phyloP scores from a whole-genome alignment of 1,284 basidiomycete genomes.

The Ustilago loliicola region DNA sequence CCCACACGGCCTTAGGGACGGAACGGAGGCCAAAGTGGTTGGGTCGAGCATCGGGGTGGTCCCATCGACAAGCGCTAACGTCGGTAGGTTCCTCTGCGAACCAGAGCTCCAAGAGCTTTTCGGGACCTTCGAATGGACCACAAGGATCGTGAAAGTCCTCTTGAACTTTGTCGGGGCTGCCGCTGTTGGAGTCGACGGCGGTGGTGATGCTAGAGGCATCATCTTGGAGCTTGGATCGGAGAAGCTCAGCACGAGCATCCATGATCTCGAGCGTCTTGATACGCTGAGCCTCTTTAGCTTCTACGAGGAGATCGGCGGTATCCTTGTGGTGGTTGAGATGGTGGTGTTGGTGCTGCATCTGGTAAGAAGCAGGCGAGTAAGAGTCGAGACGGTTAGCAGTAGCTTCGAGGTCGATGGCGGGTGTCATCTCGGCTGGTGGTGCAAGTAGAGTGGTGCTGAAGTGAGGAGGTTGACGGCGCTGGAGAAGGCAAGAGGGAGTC shows the following conservation, averaged over 20 bases:
- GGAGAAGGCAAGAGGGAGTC: constrained; percentile 25
- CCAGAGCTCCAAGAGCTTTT: constrained; percentile 99
- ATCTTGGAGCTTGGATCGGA: constrained; percentile 35
- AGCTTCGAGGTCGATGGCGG: constrained; percentile 50
- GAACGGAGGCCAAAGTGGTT: constrained; percentile 78
- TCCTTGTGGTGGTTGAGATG: constrained; percentile 41
- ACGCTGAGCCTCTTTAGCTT: constrained; percentile 50
- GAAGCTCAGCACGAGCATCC: constrained; percentile 45
- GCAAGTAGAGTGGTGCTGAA: constrained; percentile 52
- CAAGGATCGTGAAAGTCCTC: constrained; percentile 53
- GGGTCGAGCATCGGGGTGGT: constrained; percentile 43
- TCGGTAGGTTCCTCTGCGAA: constrained; percentile 78
- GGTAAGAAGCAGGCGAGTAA: constrained; percentile 28
- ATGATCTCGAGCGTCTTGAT: constrained; percentile 52
- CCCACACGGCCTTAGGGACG: constrained; percentile 86
- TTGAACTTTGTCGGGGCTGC: constrained; percentile 33
- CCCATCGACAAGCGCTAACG: constrained; percentile 45
- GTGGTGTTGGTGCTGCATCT: constrained; percentile 33
- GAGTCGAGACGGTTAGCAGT: constrained; percentile 50
- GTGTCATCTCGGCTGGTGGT: constrained; percentile 57
- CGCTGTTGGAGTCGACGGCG: constrained; percentile 45
- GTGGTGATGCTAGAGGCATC: constrained; percentile 43
- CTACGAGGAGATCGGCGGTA: constrained; percentile 50
- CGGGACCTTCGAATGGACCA: constrained; percentile 75
- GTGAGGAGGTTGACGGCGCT: constrained; percentile 45